Conservation (phyloP, 805 yeast species). For the Candida boleticola region DNA sequence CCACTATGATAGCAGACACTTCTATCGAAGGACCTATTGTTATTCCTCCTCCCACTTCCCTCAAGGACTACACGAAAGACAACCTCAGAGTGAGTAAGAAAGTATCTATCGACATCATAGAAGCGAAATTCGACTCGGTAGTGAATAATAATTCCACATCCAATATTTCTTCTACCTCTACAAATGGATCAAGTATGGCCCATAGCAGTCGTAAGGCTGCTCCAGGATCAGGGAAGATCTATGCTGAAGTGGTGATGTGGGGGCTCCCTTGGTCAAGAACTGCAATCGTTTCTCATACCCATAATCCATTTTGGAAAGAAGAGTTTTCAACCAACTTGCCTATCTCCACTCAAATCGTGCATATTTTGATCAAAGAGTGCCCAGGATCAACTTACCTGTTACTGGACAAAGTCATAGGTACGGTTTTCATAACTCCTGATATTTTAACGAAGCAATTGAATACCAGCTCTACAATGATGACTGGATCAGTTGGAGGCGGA, state of each 20-base stretch:
- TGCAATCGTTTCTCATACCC: slow-evolving; percentile 49
- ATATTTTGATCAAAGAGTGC: slow-evolving; percentile 44
- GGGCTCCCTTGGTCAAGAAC: slow-evolving; percentile 77
- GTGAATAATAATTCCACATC: background rate
- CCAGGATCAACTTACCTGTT: slow-evolving; percentile 22
- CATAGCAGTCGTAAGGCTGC: slow-evolving; percentile 2
- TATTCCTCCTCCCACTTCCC: slow-evolving; percentile 6
- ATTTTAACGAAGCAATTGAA: slow-evolving; percentile 36
- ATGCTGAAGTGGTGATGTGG: slow-evolving; percentile 74
- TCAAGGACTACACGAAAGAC: slow-evolving; percentile 22
- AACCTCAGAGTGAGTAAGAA: slow-evolving; percentile 54
- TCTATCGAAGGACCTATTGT: slow-evolving; percentile 1
- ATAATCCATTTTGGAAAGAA: slow-evolving; percentile 82
- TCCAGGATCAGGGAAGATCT: slow-evolving; percentile 35
- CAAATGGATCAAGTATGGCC: slow-evolving; percentile 1
- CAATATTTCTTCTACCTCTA: slow-evolving; percentile 5
- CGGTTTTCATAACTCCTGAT: slow-evolving; percentile 53
- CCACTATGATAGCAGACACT: background rate
- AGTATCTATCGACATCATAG: slow-evolving; percentile 58
- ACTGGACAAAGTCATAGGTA: slow-evolving; percentile 48
- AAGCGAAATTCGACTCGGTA: slow-evolving; percentile 50
- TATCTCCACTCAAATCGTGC: slow-evolving; percentile 50
- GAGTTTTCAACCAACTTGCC: slow-evolving; percentile 63
- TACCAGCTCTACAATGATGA: slow-evolving; percentile 33
- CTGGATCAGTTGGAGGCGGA: slow-evolving; percentile 20